A percentile compares a stretch with the other conserved stretches of the same genome.
phyloP scores from a whole-genome alignment of 805 yeast genomes.

The Candida koratica region DNA sequence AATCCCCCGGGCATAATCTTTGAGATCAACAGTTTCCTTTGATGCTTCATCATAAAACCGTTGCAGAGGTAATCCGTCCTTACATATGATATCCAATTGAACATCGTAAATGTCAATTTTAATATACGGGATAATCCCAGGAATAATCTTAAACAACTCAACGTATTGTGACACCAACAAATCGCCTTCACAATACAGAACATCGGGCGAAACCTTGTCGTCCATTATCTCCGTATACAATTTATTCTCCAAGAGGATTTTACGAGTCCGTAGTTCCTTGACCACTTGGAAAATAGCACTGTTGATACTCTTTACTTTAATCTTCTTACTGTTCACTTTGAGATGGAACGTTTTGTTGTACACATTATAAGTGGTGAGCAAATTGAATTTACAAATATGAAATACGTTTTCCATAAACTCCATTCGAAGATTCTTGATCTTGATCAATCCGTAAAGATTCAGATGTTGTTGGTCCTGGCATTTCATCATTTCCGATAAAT shows the following conservation, averaged over 20 bases:
- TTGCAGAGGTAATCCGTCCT: constrained; percentile 38
- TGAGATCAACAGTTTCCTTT: constrained; percentile 29
- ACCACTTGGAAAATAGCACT: constrained; percentile 34
- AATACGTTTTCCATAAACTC: constrained; percentile 31
- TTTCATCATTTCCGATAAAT: constrained; percentile 7
- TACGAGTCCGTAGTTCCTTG: constrained; percentile 28
- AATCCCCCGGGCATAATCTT: constrained; percentile 37
- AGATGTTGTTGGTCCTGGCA: constrained; percentile 4
- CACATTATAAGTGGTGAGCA: constrained; percentile 25
- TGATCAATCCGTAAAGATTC: constrained; percentile 24
- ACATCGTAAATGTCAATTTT: constrained; percentile 24
- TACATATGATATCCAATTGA: constrained; percentile 35
- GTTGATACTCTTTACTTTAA: constrained; percentile 33
- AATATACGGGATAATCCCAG: constrained; percentile 24
- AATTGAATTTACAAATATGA: constrained; percentile 24
- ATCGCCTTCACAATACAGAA: constrained; percentile 4
- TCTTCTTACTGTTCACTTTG: constrained; percentile 22
- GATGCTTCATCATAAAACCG: constrained; percentile 20
- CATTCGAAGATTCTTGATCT: constrained; percentile 27
- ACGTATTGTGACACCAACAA: constrained; percentile 13
- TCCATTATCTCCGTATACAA: constrained; percentile 18
- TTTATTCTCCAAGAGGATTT: constrained; percentile 22
- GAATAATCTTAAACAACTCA: constrained; percentile 31
- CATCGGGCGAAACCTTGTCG: constrained; percentile 4
- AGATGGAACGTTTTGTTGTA: constrained; percentile 20